A percentile compares a stretch with the other conserved stretches of the same genome.
These are phyloP conservation scores for Microdochium bolleyi DNA, from an alignment of 2,329 filamentous ascomycete genomes.

Conservation along the genomic window DNA sequence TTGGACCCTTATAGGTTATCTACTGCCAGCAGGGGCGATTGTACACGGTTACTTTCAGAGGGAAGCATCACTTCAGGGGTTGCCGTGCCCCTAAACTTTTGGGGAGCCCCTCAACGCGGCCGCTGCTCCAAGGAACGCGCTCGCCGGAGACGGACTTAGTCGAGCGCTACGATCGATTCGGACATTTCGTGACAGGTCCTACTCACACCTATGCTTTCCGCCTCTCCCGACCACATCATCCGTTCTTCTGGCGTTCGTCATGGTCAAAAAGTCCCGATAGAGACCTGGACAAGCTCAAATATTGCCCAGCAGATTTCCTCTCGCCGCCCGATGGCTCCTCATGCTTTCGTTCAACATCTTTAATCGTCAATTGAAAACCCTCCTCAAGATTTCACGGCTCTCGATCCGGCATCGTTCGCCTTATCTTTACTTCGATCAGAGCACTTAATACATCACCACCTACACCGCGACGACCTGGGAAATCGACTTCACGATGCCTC, in stretches of 20 bases:
- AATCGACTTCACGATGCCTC: slow-evolving; percentile 26
- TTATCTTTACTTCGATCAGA: background rate
- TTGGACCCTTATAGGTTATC: no score
- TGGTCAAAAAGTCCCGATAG: background rate
- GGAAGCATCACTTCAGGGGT: no score
- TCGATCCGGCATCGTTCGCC: background rate
- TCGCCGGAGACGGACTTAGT: no score
- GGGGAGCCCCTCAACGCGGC: no score
- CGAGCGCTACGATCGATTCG: no score
- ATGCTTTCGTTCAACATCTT: background rate
- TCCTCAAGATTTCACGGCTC: background rate
- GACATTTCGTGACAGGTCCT: no score
- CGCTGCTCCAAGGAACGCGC: no score
- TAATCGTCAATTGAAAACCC: background rate
- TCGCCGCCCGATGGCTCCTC: background rate
- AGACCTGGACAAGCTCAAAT: background rate
- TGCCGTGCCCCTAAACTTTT: no score
- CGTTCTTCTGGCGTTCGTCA: background rate
- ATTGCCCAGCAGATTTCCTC: background rate
- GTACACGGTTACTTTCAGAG: no score
- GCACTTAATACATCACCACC: background rate
- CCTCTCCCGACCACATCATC: no score
- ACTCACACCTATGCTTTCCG: no score
- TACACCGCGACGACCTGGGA: background rate
- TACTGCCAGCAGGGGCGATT: no score